Evolutionary conservation across 1,139 yeast species (phyloP).

Genomic region (Nakaseomyces nivariensis): DNA sequence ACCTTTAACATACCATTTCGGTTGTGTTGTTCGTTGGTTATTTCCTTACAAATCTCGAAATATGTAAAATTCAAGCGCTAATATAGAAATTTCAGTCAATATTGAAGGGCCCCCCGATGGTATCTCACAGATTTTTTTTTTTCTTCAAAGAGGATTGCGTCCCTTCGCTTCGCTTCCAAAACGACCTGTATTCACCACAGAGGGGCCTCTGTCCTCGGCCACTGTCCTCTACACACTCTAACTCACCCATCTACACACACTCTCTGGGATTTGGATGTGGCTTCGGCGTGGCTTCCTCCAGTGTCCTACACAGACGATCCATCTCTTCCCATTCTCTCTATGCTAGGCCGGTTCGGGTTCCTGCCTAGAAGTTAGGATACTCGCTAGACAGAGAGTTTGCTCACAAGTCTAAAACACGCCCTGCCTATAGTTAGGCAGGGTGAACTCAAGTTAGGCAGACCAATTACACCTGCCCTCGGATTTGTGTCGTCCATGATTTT

Average conservation of each 20-base stretch:
- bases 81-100: not conserved
- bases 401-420: not conserved
- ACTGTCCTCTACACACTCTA: too few relatives aligned
- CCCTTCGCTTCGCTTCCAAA: not conserved
- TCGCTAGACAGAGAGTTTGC: too few relatives aligned
- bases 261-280: too few relatives aligned
- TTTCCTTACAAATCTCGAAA: not conserved
- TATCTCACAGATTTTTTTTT: not conserved
- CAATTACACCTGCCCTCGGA: too few relatives aligned
- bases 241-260: too few relatives aligned
- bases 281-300: too few relatives aligned
- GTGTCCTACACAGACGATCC: too few relatives aligned
- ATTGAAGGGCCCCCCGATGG: not conserved
- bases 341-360: not conserved
- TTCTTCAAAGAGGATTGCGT: not conserved
- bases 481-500: too few relatives aligned
- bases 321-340: not conserved
- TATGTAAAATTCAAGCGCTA: not conserved
- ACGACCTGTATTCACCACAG: too few relatives aligned
- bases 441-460: too few relatives aligned
- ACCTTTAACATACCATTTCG: conserved; percentile 4
- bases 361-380: too few relatives aligned
- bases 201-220: too few relatives aligned
- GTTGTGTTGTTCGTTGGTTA: conserved; percentile 4
- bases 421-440: not conserved